Conservation (phyloP, 768 basidiomycete species). For the Boletus sp. region DNA sequence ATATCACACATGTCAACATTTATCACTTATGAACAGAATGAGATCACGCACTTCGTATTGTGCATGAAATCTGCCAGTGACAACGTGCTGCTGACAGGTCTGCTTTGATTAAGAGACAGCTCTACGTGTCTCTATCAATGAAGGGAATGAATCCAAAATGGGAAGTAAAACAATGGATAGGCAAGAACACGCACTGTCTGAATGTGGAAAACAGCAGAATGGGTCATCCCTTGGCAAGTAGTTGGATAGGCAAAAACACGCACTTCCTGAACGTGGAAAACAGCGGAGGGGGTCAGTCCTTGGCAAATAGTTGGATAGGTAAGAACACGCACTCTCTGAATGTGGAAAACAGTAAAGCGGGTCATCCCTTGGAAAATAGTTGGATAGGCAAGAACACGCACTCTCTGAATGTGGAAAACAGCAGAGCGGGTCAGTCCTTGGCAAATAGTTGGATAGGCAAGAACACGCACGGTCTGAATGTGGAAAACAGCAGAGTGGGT, state of each 20-base stretch:
- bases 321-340: background rate
- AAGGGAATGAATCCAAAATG: no score
- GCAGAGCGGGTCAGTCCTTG: background rate
- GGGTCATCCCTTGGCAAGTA: background rate
- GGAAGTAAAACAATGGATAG: background rate
- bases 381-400: background rate
- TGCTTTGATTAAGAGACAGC: no score
- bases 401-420: background rate
- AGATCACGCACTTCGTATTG: no score
- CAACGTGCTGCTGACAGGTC: no score
- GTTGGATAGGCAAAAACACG: background rate
- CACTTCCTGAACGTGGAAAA: background rate
- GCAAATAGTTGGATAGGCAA: background rate
- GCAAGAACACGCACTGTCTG: background rate
- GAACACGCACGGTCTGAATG: background rate
- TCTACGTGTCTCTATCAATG: no score
- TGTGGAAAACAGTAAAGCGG: no score
- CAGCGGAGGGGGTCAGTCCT: no score
- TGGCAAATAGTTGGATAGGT: no score
- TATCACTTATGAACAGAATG: no score
- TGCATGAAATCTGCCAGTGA: no score
- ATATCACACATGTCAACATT: no score
- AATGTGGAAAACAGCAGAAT: background rate
- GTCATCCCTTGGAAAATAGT: no score
- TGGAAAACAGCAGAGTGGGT: background rate